Evolutionary conservation across 306 rosid species (phyloP), one percentile per base, ranked within the genome.

Genomic region (cucumber (Cucumis sativus)): DNA sequence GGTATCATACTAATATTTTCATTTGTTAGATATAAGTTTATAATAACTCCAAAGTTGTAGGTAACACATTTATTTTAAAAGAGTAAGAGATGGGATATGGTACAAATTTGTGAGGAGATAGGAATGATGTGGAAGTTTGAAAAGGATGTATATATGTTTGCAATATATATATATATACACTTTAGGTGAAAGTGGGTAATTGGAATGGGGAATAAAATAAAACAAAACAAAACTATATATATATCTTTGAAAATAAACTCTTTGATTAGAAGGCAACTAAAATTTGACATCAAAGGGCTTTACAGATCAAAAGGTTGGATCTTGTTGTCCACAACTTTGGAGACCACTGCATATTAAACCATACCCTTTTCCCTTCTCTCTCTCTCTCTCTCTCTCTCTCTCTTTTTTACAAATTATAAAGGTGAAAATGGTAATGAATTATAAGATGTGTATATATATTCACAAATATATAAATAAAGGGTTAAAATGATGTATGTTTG

Each of bases 311-410:
- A 89, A 84, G 87, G 79, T 78, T 74, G 87, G 97, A 93, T 93
- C 77, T 85, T 91, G 86, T 75, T 93, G 98, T 91, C 93, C 87
- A 79, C 86, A 79, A 87, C 93, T 93, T 91, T 90, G 82, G 96
- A 86, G 98, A 91, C 96, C 75, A 69, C 58, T 69, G 75, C 75
- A 84, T 87, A 69, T 76, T 83, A 82, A 80, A 64, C 71, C 88
- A 43, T 76, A 81, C 76, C 76, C 71, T 69, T 81, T 82, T 54
- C 79, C 45, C 54, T 25, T 8, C 73, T 8, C 73, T 11, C 6
- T 83, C 72, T 84, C 83, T 83, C 84, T 84, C 83, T 86, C 81
- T 77, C 4, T 25, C 1, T 52, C 3, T 16, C 10, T 3, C 1
- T 28, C 30, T n/a, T n/a, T n/a, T n/a, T n/a, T 23, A 23, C 25